A percentile compares a stretch with the other conserved stretches of the same genome.
Conservation (phyloP, 2,329 filamentous ascomycete genomes). For the Fusarium protoensiforme region DNA sequence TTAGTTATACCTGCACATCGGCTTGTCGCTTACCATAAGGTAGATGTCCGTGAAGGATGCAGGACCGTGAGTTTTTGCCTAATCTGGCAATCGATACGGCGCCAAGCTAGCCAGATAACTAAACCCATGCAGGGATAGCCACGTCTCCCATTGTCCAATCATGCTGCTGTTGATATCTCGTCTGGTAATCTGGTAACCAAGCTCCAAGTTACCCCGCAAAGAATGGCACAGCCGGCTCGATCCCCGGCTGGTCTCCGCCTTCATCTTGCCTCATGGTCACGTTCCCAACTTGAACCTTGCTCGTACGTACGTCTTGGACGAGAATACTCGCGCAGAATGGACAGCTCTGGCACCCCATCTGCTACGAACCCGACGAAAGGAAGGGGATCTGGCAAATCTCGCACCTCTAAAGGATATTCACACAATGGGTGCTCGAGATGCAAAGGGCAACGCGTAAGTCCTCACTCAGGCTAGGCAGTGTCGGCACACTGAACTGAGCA, state of each 20-base stretch:
- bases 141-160: not conserved
- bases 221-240: not conserved
- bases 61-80: not conserved
- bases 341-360: not conserved
- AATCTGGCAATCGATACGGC: not conserved
- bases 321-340: not conserved
- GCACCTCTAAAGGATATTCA: not conserved
- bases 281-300: not conserved
- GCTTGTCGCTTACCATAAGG: not conserved
- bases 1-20: not conserved
- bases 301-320: not conserved
- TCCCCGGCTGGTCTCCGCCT: not conserved
- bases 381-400: not conserved
- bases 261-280: not conserved
- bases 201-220: not conserved
- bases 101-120: not conserved
- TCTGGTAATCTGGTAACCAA: not conserved
- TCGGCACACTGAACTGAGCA: not conserved
- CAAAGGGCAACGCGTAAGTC: slow-evolving; percentile 27
- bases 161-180: not conserved
- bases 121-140: not conserved
- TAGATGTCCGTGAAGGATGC: not conserved
- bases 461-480: too few relatives aligned
- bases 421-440: slow-evolving; percentile 21
- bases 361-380: not conserved